A percentile compares a stretch with the other conserved stretches of the same genome.
Evolutionary conservation across 176 grass and related monocot species (phyloP).

Genomic region (Pharus latifolius): DNA sequence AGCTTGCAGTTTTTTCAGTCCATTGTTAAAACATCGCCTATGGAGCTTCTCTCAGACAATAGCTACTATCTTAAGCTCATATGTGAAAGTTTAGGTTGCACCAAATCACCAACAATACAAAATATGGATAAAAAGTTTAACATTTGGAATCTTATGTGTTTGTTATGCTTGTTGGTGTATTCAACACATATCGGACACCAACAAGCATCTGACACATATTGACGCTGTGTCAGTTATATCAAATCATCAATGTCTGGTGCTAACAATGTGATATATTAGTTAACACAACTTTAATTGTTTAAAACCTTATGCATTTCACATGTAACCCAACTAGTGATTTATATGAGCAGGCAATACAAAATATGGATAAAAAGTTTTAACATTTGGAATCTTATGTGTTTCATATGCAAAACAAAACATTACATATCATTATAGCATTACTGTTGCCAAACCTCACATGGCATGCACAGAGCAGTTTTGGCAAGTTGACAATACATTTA

Average conservation of each 20-base stretch:
- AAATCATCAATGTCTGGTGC: constrained; percentile 9
- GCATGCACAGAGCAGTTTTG: neutral
- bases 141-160: no score
- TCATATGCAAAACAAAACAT: neutral
- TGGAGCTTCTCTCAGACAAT: neutral
- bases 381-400: no score
- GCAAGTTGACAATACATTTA: constrained; percentile 6
- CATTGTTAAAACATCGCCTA: neutral
- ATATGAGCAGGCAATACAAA: no score
- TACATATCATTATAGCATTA: neutral
- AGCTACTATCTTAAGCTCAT: neutral
- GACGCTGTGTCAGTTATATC: neutral
- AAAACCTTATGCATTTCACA: no score
- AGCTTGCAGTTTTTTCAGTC: neutral
- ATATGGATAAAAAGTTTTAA: no score
- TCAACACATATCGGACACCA: neutral
- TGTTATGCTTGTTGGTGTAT: no score
- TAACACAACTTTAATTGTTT: no score
- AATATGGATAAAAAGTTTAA: no score
- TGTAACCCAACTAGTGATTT: no score
- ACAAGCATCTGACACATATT: neutral
- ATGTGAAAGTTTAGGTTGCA: no score
- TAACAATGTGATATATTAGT: no score
- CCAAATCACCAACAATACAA: no score
- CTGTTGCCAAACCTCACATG: neutral